These are phyloP conservation scores for Athelia psychrophila DNA, from an alignment of 1,284 basidiomycete genomes.

Conservation along the genomic window DNA sequence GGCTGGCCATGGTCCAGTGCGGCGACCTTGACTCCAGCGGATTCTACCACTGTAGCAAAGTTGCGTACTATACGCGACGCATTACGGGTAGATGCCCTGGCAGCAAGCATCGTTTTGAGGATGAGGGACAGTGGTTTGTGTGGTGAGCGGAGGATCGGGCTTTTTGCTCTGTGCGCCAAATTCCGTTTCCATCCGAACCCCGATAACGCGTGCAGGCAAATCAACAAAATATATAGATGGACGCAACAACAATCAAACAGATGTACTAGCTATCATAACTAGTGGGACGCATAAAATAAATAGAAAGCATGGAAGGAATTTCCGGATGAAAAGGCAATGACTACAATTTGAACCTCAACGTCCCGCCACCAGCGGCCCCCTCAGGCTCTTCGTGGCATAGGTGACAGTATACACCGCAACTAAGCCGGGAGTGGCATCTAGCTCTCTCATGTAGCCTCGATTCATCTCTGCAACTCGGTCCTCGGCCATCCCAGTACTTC, in stretches of 20 bases:
- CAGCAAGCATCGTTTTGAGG: constrained; percentile 45
- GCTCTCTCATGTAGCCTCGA: constrained; percentile 36
- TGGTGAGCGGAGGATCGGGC: not conserved
- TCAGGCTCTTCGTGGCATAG: constrained; percentile 18
- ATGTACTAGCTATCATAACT: not conserved
- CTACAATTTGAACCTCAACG: not conserved
- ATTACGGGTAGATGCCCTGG: constrained; percentile 56
- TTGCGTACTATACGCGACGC: constrained; percentile 60
- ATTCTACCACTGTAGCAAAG: constrained; percentile 80
- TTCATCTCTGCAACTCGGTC: constrained; percentile 34
- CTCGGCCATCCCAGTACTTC: constrained; percentile 26
- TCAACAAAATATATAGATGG: not conserved
- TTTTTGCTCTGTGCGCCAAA: not conserved
- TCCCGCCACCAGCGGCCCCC: not conserved
- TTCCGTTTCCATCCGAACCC: not conserved
- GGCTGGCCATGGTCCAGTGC: constrained; percentile 79
- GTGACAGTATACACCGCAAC: constrained; percentile 38
- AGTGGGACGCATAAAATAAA: not conserved
- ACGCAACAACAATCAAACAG: not conserved
- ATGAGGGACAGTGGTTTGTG: not conserved
- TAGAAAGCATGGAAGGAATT: not conserved
- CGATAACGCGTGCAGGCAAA: not conserved
- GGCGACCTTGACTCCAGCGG: constrained; percentile 81
- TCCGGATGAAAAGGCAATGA: not conserved
- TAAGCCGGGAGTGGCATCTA: constrained; percentile 38